phyloP scores from a whole-genome alignment of 2,329 filamentous ascomycete genomes.

The Botrytis galanthina region DNA sequence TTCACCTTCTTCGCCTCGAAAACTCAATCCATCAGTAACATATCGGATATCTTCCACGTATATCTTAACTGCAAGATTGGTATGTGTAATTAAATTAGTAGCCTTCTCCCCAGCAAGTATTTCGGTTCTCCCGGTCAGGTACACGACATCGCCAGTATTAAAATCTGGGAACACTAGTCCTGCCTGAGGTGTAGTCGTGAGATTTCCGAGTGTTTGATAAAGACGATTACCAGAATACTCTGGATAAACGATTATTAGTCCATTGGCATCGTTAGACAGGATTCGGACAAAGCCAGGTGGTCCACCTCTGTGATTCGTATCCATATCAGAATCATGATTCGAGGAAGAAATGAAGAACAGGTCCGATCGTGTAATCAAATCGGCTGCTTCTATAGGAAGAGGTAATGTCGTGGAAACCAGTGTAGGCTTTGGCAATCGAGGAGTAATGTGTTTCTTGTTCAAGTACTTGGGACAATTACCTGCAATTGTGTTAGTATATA shows the following conservation, averaged over 20 bases:
- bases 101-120: slow-evolving; percentile 66
- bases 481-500: slow-evolving; percentile 24
- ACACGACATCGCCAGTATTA: slow-evolving; percentile 68
- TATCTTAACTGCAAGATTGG: slow-evolving; percentile 71
- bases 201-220: slow-evolving; percentile 81
- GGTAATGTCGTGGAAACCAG: slow-evolving; percentile 48
- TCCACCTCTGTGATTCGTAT: slow-evolving; percentile 79
- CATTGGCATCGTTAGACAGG: slow-evolving; percentile 51
- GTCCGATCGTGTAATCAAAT: slow-evolving; percentile 63
- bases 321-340: slow-evolving; percentile 65
- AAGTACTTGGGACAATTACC: slow-evolving; percentile 88
- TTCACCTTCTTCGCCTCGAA: slow-evolving; percentile 59
- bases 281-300: slow-evolving; percentile 71
- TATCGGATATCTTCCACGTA: slow-evolving; percentile 59
- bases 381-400: slow-evolving; percentile 33
- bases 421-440: slow-evolving; percentile 52
- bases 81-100: slow-evolving; percentile 59
- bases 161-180: slow-evolving; percentile 75
- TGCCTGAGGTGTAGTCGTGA: slow-evolving; percentile 62
- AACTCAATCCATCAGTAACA: slow-evolving; percentile 63
- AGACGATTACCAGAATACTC: slow-evolving; percentile 81
- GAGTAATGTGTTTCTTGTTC: slow-evolving; percentile 66
- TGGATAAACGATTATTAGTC: slow-evolving; percentile 62
- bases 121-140: slow-evolving; percentile 64
- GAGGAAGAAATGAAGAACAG: slow-evolving; percentile 75